phyloP scores from a whole-genome alignment of 352 stramenopile species.

The Globisporangium viniferum region DNA sequence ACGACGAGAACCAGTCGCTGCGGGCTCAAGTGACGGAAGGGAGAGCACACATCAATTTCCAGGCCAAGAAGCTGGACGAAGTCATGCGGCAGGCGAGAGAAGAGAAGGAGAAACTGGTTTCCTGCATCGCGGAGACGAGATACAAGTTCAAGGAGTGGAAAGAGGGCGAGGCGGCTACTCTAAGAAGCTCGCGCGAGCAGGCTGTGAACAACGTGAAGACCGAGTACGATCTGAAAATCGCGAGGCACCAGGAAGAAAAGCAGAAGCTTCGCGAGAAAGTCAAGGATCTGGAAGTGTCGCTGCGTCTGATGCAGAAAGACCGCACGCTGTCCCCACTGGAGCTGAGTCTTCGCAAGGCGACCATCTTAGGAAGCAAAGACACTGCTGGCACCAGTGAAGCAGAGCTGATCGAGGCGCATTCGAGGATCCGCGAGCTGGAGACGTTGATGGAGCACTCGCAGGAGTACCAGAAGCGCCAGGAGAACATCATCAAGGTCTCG shows the following conservation, averaged over 20 bases:
- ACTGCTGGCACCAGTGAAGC: conserved; percentile 36
- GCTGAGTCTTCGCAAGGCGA: conserved; percentile 57
- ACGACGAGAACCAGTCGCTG: conserved; percentile 51
- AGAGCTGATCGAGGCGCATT: conserved; percentile 53
- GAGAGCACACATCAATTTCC: conserved; percentile 37
- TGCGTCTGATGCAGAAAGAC: conserved; percentile 64
- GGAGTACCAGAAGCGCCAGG: conserved; percentile 57
- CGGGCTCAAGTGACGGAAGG: conserved; percentile 35
- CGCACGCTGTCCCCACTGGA: conserved; percentile 57
- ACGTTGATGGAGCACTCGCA: conserved; percentile 50
- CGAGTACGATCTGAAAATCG: conserved; percentile 66
- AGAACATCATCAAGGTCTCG: conserved; percentile 60
- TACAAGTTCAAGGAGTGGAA: conserved; percentile 69
- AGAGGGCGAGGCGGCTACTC: conserved; percentile 37
- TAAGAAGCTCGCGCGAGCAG: conserved; percentile 44
- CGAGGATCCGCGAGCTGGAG: conserved; percentile 55
- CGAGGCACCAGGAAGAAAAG: conserved; percentile 66
- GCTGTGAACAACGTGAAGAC: conserved; percentile 46
- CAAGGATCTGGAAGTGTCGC: conserved; percentile 66
- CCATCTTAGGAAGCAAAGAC: conserved; percentile 52
- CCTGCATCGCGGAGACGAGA: conserved; percentile 47
- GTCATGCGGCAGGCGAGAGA: conserved; percentile 40
- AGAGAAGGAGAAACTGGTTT: conserved; percentile 54
- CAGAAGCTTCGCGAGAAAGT: conserved; percentile 73
- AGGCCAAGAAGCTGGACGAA: conserved; percentile 50